A percentile compares a stretch with the other conserved stretches of the same genome.
Evolutionary conservation across 345 rosid species (phyloP).

Genomic region (Eutrema yunnanense): DNA sequence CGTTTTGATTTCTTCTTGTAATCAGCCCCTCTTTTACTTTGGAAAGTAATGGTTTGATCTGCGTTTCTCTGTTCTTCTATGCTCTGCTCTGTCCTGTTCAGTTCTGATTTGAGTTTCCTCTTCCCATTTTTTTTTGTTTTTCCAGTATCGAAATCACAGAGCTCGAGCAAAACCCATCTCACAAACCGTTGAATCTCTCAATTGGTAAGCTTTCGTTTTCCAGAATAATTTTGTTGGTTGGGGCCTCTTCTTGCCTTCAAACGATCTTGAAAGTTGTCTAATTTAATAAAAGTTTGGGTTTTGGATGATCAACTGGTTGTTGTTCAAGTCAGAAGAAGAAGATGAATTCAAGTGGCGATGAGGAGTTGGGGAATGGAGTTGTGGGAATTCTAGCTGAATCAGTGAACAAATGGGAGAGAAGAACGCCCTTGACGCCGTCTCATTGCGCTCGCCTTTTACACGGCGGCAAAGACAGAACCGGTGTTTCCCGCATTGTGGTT

Average conservation of each 20-base stretch:
- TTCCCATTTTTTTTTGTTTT: neutral
- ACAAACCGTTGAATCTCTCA: neutral
- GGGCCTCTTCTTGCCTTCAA: neutral
- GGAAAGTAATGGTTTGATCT: neutral
- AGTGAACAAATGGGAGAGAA: constrained; percentile 86
- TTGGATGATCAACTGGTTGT: neutral
- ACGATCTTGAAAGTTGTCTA: neutral
- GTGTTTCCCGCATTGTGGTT: constrained; percentile 68
- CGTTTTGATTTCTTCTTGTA: neutral
- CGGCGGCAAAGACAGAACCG: constrained; percentile 59
- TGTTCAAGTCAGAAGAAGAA: neutral
- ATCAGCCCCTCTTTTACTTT: neutral
- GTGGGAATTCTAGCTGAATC: constrained; percentile 81
- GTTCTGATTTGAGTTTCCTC: neutral
- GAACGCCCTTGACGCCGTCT: constrained; percentile 82
- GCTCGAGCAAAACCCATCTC: neutral
- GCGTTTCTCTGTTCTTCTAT: neutral
- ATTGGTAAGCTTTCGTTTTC: neutral
- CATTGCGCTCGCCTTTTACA: constrained; percentile 84
- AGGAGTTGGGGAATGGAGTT: constrained; percentile 81
- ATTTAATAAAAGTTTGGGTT: neutral
- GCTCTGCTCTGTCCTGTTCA: neutral
- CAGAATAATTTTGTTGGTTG: too few relatives aligned
- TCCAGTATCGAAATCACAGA: neutral
- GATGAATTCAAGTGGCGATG: constrained; percentile 7